phyloP scores from a whole-genome alignment of 2,329 filamentous ascomycete genomes.

The Aspergillus sp. region DNA sequence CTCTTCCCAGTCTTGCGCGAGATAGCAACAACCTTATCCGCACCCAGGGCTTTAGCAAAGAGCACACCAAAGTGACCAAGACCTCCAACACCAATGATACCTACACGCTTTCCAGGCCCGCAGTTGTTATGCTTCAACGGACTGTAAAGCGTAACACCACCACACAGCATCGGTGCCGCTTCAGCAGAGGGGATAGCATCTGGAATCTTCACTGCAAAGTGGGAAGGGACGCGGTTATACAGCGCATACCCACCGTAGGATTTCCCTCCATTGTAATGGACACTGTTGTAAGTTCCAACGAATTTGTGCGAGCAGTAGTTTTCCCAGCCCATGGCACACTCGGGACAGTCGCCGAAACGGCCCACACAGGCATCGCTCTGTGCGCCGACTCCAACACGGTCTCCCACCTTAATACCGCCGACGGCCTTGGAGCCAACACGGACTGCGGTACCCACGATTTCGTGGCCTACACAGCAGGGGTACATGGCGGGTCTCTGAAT shows the following conservation, averaged over 20 bases:
- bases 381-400: slow-evolving; percentile 57
- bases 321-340: slow-evolving; percentile 49
- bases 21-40: slow-evolving; percentile 61
- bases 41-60: slow-evolving; percentile 69
- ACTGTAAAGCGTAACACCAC: slow-evolving; percentile 71
- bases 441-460: slow-evolving; percentile 62
- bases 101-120: slow-evolving; percentile 71
- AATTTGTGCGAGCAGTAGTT: slow-evolving; percentile 33
- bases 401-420: slow-evolving; percentile 31
- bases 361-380: slow-evolving; percentile 57
- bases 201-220: slow-evolving; percentile 63
- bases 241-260: slow-evolving; percentile 66
- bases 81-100: slow-evolving; percentile 71
- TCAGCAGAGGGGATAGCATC: slow-evolving; percentile 49
- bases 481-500: slow-evolving; percentile 33
- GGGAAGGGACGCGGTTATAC: slow-evolving; percentile 55
- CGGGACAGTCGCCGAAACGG: slow-evolving; percentile 49
- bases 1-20: slow-evolving; percentile 53
- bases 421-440: slow-evolving; percentile 52
- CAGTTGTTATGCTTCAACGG: slow-evolving; percentile 67
- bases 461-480: slow-evolving; percentile 61
- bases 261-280: slow-evolving; percentile 53
- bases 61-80: slow-evolving; percentile 72
- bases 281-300: slow-evolving; percentile 34
- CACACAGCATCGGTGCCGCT: slow-evolving; percentile 74